Percentiles rank a stretch among this genome's conserved stretches.
These are phyloP conservation scores for Hypoxylon sp. DNA, from an alignment of 2,329 filamentous ascomycete species.

Conservation along the genomic window DNA sequence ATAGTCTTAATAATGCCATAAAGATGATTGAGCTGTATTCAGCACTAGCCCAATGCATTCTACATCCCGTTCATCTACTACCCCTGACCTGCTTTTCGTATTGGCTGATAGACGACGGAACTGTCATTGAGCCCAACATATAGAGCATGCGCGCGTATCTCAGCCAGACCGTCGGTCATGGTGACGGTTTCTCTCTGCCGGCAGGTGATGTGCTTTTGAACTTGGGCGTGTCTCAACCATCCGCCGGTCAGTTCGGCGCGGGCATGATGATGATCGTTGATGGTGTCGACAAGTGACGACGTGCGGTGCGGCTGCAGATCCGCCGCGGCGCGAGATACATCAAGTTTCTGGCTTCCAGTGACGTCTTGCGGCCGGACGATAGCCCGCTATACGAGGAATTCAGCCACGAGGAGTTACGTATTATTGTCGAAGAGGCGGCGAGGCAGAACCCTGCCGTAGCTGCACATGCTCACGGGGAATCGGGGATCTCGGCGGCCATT, in stretches of 20 bases:
- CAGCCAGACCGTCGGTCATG: slow-evolving; percentile 53
- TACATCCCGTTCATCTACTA: too few relatives aligned
- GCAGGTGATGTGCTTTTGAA: slow-evolving; percentile 53
- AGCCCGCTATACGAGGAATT: slow-evolving; percentile 56
- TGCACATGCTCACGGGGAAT: slow-evolving; percentile 57
- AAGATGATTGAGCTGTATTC: too few relatives aligned
- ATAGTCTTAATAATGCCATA: too few relatives aligned
- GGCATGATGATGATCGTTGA: slow-evolving; percentile 52
- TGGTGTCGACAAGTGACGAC: slow-evolving; percentile 57
- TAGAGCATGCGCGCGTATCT: slow-evolving; percentile 52
- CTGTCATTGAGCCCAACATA: slow-evolving; percentile 52
- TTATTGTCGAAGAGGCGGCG: slow-evolving; percentile 55
- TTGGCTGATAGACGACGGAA: slow-evolving; percentile 51
- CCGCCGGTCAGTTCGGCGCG: slow-evolving; percentile 51
- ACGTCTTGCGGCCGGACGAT: slow-evolving; percentile 57
- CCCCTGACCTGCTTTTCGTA: too few relatives aligned
- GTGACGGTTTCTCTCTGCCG: slow-evolving; percentile 54
- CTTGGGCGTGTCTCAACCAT: slow-evolving; percentile 51
- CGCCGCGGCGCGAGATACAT: slow-evolving; percentile 57
- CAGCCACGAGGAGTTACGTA: slow-evolving; percentile 55
- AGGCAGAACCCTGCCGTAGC: slow-evolving; percentile 55
- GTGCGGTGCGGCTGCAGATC: slow-evolving; percentile 56
- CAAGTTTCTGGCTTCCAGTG: slow-evolving; percentile 57
- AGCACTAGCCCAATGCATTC: too few relatives aligned
- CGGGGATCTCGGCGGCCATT: slow-evolving; percentile 56